Percentiles rank a stretch among this genome's conserved stretches.
phyloP scores from a whole-genome alignment of 176 grass and related monocot genomes.

The Carex kokanica region DNA sequence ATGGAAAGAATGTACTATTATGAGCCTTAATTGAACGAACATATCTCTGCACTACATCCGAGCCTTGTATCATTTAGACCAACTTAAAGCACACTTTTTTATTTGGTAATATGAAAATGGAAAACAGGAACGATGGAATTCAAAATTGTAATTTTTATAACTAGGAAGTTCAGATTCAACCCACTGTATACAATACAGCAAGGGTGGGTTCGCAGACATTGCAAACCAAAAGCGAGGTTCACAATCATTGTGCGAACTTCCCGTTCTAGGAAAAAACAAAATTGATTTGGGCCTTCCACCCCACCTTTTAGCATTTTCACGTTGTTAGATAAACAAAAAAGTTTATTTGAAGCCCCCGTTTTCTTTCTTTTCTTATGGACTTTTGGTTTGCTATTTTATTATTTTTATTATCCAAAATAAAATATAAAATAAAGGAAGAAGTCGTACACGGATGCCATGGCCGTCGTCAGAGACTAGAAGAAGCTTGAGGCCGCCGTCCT shows the following conservation, averaged over 20 bases:
- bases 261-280: not conserved
- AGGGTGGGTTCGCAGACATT: not conserved
- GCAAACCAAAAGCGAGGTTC: not conserved
- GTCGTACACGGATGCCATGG: slow-evolving; percentile 73
- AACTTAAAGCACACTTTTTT: not conserved
- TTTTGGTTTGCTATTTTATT: not conserved
- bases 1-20: not conserved
- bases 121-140: not conserved
- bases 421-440: not conserved
- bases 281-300: not conserved
- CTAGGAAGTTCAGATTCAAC: not conserved
- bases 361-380: not conserved
- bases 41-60: not conserved
- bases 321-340: not conserved
- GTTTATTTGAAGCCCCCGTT: not conserved
- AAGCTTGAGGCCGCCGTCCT: slow-evolving; percentile 90
- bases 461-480: slow-evolving; percentile 87
- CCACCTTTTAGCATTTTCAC: not conserved
- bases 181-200: not conserved
- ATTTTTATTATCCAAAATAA: not conserved
- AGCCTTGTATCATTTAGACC: not conserved
- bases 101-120: not conserved
- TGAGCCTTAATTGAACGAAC: not conserved
- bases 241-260: not conserved
- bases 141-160: not conserved